Conservation (phyloP, 2,329 filamentous ascomycete species). For the Pyrenophora tritici-repentis region DNA sequence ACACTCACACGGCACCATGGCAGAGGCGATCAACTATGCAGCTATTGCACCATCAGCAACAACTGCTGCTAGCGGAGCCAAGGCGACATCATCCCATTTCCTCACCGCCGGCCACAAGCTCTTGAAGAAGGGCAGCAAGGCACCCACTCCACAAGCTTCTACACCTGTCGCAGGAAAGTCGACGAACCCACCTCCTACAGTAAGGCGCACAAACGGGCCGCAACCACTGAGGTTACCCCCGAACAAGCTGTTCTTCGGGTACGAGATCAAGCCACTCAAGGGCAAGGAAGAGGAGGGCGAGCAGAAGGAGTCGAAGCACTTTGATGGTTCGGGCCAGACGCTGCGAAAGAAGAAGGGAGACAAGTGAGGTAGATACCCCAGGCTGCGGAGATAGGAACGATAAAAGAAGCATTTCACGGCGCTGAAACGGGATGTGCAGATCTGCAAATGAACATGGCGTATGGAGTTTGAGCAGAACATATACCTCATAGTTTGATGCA, state of each 20-base stretch:
- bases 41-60: slow-evolving; percentile 81
- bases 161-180: slow-evolving; percentile 67
- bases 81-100: slow-evolving; percentile 76
- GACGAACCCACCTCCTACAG: slow-evolving; percentile 49
- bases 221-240: slow-evolving; percentile 82
- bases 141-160: slow-evolving; percentile 62
- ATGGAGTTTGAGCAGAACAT: slow-evolving; percentile 23
- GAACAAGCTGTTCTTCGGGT: slow-evolving; percentile 96
- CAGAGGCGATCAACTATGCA: slow-evolving; percentile 94
- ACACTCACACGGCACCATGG: slow-evolving; percentile 90
- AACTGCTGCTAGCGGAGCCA: slow-evolving; percentile 65
- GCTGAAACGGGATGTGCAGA: slow-evolving; percentile 18
- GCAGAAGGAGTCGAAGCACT: slow-evolving; percentile 67
- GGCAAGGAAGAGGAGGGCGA: slow-evolving; percentile 68
- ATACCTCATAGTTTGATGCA: slow-evolving; percentile 3
- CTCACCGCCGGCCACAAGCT: slow-evolving; percentile 78
- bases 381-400: not conserved
- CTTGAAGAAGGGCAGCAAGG: slow-evolving; percentile 81
- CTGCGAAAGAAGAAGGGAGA: slow-evolving; percentile 73
- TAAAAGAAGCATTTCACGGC: slow-evolving; percentile 30
- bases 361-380: slow-evolving; percentile 27
- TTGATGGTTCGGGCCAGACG: slow-evolving; percentile 84
- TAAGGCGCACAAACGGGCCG: slow-evolving; percentile 71
- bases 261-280: slow-evolving; percentile 87
- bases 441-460: slow-evolving; percentile 12